Evolutionary conservation across 2,329 filamentous ascomycete genomes (phyloP), one percentile per base, ranked within the genome.

Genomic region (Diplodia scrobiculata): DNA sequence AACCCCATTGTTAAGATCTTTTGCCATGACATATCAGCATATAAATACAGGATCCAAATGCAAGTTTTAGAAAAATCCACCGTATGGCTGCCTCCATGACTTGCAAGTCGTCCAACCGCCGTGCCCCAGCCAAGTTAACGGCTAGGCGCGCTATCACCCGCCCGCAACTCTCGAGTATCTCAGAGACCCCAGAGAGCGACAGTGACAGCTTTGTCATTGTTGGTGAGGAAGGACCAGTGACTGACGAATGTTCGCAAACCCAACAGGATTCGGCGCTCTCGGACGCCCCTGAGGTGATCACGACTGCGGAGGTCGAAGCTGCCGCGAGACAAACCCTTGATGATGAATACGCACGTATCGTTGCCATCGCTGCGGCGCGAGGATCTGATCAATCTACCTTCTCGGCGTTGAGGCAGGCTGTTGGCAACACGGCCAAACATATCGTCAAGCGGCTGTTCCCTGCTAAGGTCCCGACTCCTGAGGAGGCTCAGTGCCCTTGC

Each of bases 401-500:
- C 1, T 34, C 17, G 25, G 41, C 13, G 5, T 13, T 62, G 7
- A 62, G 14, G 6, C 5, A 50, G n/a, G 45, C 29, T n/a, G 27
- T 36, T 2, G 29, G 10, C 11, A 62, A 21, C 21, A 38, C 58
- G n/a, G 45, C 29, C 11, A 47, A 19, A 11, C 25, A 25, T 34
- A 10, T 50, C 13, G 27, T 7, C 10, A 47, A 25, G 29, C 17
- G 17, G 25, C 3, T 62, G 29, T 5, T 1, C n/a, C 45, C 41
- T 17, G 11, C 11, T 1, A 62, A 17, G 29, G n/a, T 62, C 17
- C 41, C 41, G 14, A 62, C 45, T 14, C 41, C 45, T 4, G 58
- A 50, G 5, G 58, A 62, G 17, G 41, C 29, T 14, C 58, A 36
- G 29, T 62, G 58, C 19, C 38, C 27, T 5, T 62, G 58, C 29